A percentile compares a stretch with the other conserved stretches of the same genome.
phyloP scores from a whole-genome alignment of 129 eudicot species.

The Pseudognaphalium luteoalbum region DNA sequence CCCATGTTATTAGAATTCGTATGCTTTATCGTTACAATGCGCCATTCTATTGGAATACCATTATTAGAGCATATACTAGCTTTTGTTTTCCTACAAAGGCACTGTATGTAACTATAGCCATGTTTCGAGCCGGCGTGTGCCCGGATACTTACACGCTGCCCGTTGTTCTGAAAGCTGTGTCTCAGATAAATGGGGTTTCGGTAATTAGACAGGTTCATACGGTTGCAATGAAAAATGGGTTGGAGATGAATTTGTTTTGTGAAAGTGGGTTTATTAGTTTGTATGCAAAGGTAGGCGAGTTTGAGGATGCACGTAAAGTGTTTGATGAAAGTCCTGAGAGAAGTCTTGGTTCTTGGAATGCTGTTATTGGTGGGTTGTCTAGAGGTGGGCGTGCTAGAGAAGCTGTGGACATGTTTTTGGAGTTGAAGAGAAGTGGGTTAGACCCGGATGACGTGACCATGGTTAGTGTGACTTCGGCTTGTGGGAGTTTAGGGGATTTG shows the following conservation, averaged over 20 bases:
- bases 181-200: conserved; percentile 40
- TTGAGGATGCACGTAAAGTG: conserved; percentile 61
- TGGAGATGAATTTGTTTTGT: conserved; percentile 48
- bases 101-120: conserved; percentile 38
- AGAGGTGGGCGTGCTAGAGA: conserved; percentile 67
- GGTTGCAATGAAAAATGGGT: conserved; percentile 55
- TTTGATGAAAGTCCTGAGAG: conserved; percentile 66
- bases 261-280: conserved; percentile 85
- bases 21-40: conserved; percentile 38
- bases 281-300: conserved; percentile 56
- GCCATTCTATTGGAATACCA: conserved; percentile 71
- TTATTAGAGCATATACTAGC: conserved; percentile 44
- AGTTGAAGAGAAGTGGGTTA: conserved; percentile 56
- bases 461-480: conserved; percentile 68
- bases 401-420: conserved; percentile 55
- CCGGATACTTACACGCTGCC: conserved; percentile 42
- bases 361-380: conserved; percentile 68
- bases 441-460: conserved; percentile 73
- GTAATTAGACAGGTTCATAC: conserved; percentile 42
- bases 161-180: conserved; percentile 53
- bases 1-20: conserved; percentile 59
- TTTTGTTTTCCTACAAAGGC: conserved; percentile 51
- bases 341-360: conserved; percentile 80
- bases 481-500: conserved; percentile 79
- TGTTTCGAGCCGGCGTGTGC: conserved; percentile 54